phyloP scores from a whole-genome alignment of 345 rosid genomes.

The Boechera divaricarpa region DNA sequence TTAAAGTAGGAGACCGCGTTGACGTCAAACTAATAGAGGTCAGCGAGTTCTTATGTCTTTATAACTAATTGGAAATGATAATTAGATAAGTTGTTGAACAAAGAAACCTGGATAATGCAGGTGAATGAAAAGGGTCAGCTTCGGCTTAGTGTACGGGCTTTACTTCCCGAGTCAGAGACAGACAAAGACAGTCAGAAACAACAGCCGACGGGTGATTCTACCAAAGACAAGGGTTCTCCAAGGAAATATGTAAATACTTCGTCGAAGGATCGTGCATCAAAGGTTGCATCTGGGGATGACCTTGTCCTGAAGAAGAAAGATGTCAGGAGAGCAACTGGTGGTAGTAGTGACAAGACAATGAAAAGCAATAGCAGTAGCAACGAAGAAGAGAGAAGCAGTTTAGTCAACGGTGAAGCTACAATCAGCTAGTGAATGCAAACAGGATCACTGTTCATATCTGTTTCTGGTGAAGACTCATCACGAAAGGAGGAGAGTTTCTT shows the following conservation, averaged over 20 bases:
- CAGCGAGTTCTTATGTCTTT: constrained; percentile 31
- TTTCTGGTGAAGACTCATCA: constrained; percentile 25
- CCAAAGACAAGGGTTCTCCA: constrained; percentile 46
- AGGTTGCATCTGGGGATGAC: constrained; percentile 50
- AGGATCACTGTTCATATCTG: constrained; percentile 29
- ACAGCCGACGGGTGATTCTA: constrained; percentile 42
- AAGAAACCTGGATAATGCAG: constrained; percentile 50
- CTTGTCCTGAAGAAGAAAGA: constrained; percentile 60
- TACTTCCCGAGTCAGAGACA: constrained; percentile 69
- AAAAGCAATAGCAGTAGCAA: constrained; percentile 51
- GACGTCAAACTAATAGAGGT: constrained; percentile 99
- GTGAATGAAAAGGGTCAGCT: constrained; percentile 96
- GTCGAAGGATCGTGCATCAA: constrained; percentile 48
- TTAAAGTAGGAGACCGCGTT: constrained; percentile 85
- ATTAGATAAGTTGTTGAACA: constrained; percentile 33
- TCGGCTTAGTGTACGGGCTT: constrained; percentile 84
- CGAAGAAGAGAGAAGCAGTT: constrained; percentile 52
- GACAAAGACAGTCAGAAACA: constrained; percentile 54
- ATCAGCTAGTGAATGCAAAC: constrained; percentile 47
- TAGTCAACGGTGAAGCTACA: constrained; percentile 72
- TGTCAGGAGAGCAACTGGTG: constrained; percentile 53
- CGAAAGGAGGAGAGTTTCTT: constrained; percentile 29
- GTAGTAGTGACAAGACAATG: constrained; percentile 47
- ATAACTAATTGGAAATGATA: constrained; percentile 14
- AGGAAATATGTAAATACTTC: constrained; percentile 46